Conservation (phyloP, 768 basidiomycete species). For the Sutorius australiensis region DNA sequence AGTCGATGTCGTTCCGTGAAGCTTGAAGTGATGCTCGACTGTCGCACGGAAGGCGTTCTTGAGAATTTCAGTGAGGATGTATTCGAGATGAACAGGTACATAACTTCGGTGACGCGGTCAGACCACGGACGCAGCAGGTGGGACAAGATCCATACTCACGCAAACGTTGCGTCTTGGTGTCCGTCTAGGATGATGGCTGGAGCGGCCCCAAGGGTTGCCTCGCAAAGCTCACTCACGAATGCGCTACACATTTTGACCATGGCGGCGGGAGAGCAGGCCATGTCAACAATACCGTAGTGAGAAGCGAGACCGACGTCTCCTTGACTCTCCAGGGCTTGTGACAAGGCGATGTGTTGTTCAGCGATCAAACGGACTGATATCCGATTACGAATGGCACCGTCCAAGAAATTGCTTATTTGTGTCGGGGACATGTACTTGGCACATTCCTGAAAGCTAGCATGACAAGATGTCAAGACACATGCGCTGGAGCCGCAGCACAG, state of each 20-base stretch:
- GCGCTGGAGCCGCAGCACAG: background rate
- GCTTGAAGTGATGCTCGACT: conserved; percentile 64
- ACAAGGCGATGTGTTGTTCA: conserved; percentile 86
- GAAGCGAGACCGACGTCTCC: conserved; percentile 29
- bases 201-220: conserved; percentile 73
- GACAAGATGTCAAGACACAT: background rate
- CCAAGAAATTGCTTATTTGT: conserved; percentile 77
- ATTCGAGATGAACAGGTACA: conserved; percentile 87
- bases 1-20: conserved; percentile 33
- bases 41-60: conserved; percentile 92
- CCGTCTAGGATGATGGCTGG: conserved; percentile 73
- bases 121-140: conserved; percentile 3
- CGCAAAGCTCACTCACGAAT: conserved; percentile 82
- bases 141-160: conserved; percentile 49
- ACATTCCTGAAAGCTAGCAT: conserved; percentile 76
- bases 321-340: conserved; percentile 55
- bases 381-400: conserved; percentile 80
- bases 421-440: conserved; percentile 76
- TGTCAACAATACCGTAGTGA: conserved; percentile 71
- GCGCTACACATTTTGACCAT: conserved; percentile 79
- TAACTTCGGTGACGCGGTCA: conserved; percentile 47
- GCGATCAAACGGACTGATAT: conserved; percentile 86
- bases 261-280: conserved; percentile 61
- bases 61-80: conserved; percentile 84
- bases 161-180: conserved; percentile 63